Percentiles rank a stretch among this genome's conserved stretches.
Conservation (phyloP, 108 stramenopile species). For the Conticribra weissflogii region DNA sequence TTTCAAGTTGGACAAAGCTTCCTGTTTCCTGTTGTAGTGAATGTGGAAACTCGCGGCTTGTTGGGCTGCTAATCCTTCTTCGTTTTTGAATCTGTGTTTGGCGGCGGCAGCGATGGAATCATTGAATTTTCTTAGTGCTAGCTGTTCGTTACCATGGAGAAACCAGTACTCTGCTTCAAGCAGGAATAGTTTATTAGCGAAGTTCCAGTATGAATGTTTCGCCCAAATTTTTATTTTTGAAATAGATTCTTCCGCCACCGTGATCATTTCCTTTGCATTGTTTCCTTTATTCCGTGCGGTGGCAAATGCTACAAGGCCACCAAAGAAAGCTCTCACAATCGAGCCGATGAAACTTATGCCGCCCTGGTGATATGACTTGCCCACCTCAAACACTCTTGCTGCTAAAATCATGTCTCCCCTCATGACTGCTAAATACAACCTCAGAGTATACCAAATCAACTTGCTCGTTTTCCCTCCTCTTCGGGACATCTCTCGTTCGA, state of each 20-base stretch:
- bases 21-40: slow-evolving; percentile 6
- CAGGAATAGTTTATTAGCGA: slow-evolving; percentile 41
- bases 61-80: slow-evolving; percentile 51
- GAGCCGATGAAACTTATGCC: slow-evolving; percentile 20
- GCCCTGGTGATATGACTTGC: neutral
- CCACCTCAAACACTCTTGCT: slow-evolving; percentile 13
- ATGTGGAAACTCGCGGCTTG: slow-evolving; percentile 21
- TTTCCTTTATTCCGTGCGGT: slow-evolving; percentile 12
- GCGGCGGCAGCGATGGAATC: slow-evolving; percentile 32
- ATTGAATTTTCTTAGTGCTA: slow-evolving; percentile 41
- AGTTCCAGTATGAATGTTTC: slow-evolving; percentile 48
- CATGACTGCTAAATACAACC: slow-evolving; percentile 13
- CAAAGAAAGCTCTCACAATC: slow-evolving; percentile 36
- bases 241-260: slow-evolving; percentile 13
- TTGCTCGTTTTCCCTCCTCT: neutral
- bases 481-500: neutral
- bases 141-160: slow-evolving; percentile 26
- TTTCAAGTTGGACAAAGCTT: slow-evolving; percentile 18
- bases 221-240: slow-evolving; percentile 37
- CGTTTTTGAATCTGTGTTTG: slow-evolving; percentile 43
- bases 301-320: slow-evolving; percentile 41
- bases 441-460: slow-evolving; percentile 7
- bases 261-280: slow-evolving; percentile 6
- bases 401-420: slow-evolving; percentile 19
- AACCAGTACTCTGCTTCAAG: slow-evolving; percentile 48